Conservation (phyloP, 495 filamentous ascomycete species). For the Diplogelasinospora grovesii region DNA sequence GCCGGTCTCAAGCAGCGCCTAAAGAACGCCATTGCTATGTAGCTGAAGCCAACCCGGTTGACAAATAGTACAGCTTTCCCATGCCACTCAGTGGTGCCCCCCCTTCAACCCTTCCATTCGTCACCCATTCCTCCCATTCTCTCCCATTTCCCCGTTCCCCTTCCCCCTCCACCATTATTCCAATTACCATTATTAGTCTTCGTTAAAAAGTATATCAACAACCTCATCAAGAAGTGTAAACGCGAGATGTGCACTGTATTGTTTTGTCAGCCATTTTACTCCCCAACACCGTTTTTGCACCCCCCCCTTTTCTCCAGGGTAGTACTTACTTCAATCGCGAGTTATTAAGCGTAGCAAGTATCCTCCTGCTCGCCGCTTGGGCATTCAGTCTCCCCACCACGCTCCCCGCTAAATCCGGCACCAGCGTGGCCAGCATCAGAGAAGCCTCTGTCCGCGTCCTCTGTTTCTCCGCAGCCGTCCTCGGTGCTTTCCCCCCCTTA, state of each 20-base stretch:
- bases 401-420: slow-evolving; percentile 76
- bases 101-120: not conserved
- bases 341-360: slow-evolving; percentile 82
- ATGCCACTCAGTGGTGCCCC: slow-evolving; percentile 10
- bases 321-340: slow-evolving; percentile 56
- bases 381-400: slow-evolving; percentile 82
- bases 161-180: too few relatives aligned
- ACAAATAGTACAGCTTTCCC: too few relatives aligned
- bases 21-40: too few relatives aligned
- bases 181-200: slow-evolving; percentile 17
- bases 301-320: not conserved
- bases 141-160: too few relatives aligned
- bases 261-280: slow-evolving; percentile 7
- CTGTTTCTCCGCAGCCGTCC: slow-evolving; percentile 61
- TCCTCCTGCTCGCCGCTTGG: slow-evolving; percentile 69
- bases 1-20: too few relatives aligned
- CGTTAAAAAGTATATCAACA: slow-evolving; percentile 63
- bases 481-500: slow-evolving; percentile 41
- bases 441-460: slow-evolving; percentile 68
- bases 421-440: slow-evolving; percentile 69
- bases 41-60: too few relatives aligned
- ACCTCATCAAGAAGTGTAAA: slow-evolving; percentile 79
- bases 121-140: slow-evolving; percentile 1
- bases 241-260: slow-evolving; percentile 59
- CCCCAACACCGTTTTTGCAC: not conserved